Conservation (phyloP, 768 basidiomycete species). For the Tylopilus intermedius region DNA sequence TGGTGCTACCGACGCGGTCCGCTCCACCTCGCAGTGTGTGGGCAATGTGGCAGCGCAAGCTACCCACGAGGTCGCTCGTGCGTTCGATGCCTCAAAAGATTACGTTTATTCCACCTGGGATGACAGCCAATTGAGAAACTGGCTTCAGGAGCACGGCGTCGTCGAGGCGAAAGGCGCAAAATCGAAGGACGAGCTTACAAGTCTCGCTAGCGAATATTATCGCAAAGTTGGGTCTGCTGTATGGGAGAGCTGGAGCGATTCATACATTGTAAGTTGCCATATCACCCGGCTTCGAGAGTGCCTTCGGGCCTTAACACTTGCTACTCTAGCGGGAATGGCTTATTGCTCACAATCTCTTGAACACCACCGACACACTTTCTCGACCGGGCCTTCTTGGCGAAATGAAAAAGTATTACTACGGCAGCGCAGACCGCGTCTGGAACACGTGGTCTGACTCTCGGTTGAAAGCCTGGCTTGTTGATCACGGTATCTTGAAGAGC, state of each 20-base stretch:
- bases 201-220: slow-evolving; percentile 66
- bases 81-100: slow-evolving; percentile 72
- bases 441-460: slow-evolving; percentile 74
- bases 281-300: not conserved
- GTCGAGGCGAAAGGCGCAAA: slow-evolving; percentile 51
- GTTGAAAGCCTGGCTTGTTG: slow-evolving; percentile 73
- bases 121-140: slow-evolving; percentile 65
- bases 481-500: slow-evolving; percentile 67
- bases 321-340: slow-evolving; percentile 73
- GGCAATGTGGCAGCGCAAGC: slow-evolving; percentile 47
- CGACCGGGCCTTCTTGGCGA: slow-evolving; percentile 53
- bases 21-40: slow-evolving; percentile 37
- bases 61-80: slow-evolving; percentile 44
- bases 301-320: not conserved
- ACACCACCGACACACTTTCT: slow-evolving; percentile 49
- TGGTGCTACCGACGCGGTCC: slow-evolving; percentile 33
- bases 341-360: slow-evolving; percentile 66
- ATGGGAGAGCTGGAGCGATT: slow-evolving; percentile 85
- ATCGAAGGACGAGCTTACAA: slow-evolving; percentile 62
- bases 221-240: slow-evolving; percentile 55
- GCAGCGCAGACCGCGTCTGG: slow-evolving; percentile 49
- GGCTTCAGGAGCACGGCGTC: slow-evolving; percentile 71
- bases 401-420: slow-evolving; percentile 81
- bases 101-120: slow-evolving; percentile 90
- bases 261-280: slow-evolving; percentile 57